phyloP scores from a whole-genome alignment of 1,284 basidiomycete genomes.

The Ganoderma lucidum region DNA sequence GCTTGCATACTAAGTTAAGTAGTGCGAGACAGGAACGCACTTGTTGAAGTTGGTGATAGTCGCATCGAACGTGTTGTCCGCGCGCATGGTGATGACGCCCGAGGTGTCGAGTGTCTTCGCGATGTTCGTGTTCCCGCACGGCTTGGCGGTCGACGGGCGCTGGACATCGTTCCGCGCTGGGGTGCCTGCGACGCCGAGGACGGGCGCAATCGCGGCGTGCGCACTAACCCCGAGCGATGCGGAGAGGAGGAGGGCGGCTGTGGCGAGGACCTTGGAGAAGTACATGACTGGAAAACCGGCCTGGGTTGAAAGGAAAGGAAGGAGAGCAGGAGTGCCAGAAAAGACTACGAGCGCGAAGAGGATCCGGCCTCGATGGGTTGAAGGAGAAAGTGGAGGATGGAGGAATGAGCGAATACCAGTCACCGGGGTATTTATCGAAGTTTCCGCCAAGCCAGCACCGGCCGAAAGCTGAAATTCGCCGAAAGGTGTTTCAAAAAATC shows the following conservation, averaged over 20 bases:
- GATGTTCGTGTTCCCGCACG: conserved; percentile 57
- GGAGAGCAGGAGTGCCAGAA: not conserved
- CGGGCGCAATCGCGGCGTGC: conserved; percentile 56
- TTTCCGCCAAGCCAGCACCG: not conserved
- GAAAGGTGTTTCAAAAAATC: too few relatives aligned
- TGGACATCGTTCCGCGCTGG: conserved; percentile 54
- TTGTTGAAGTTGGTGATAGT: conserved; percentile 59
- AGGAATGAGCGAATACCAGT: not conserved
- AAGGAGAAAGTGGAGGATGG: conserved; percentile 15
- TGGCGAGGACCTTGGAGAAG: conserved; percentile 36
- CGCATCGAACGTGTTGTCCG: conserved; percentile 52
- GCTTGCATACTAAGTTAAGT: too few relatives aligned
- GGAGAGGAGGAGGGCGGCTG: conserved; percentile 32
- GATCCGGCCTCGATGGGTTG: conserved; percentile 31
- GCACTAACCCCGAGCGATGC: conserved; percentile 43
- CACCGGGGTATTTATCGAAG: not conserved
- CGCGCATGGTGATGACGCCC: conserved; percentile 48
- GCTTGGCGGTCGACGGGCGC: conserved; percentile 46
- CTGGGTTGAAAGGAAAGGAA: not conserved
- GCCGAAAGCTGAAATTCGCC: not conserved
- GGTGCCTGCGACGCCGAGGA: conserved; percentile 54
- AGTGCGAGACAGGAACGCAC: conserved; percentile 42
- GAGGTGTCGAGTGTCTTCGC: conserved; percentile 51
- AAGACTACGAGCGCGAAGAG: conserved; percentile 21
- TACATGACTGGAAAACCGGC: conserved; percentile 18